Conservation (phyloP, 176 grass and related monocot genomes). For the Oryza rufipogon region DNA sequence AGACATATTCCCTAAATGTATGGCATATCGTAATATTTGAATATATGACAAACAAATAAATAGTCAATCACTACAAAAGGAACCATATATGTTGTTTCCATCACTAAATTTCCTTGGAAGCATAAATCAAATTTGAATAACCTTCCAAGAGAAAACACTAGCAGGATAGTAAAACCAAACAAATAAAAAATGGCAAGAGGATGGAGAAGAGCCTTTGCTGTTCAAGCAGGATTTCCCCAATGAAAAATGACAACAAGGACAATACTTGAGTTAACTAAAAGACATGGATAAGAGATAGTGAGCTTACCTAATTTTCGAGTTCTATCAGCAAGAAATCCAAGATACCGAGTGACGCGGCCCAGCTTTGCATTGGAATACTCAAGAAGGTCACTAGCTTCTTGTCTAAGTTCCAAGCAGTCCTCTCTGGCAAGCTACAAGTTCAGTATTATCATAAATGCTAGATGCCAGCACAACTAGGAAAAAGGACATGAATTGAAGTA, state of each 20-base stretch:
- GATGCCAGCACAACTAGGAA: constrained; percentile 28
- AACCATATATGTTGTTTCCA: constrained; percentile 21
- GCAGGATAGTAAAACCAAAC: not conserved
- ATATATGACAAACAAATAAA: not conserved
- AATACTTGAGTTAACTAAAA: constrained; percentile 31
- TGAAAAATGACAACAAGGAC: constrained; percentile 5
- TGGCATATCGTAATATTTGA: not conserved
- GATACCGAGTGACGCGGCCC: constrained; percentile 89
- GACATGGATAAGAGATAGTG: constrained; percentile 18
- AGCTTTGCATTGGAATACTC: constrained; percentile 98
- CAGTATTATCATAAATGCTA: constrained; percentile 37
- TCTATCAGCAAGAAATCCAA: constrained; percentile 96
- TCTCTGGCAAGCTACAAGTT: constrained; percentile 75
- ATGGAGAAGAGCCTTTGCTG: not conserved
- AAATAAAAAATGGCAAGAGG: constrained; percentile 18
- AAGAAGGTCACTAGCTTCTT: constrained; percentile 89
- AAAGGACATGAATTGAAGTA: constrained; percentile 24
- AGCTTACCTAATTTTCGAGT: constrained; percentile 88
- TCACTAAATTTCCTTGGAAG: constrained; percentile 11
- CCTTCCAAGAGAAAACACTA: not conserved
- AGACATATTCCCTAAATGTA: not conserved
- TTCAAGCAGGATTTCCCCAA: constrained; percentile 15
- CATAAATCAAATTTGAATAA: constrained; percentile 18
- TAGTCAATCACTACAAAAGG: not conserved
- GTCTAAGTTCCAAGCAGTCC: constrained; percentile 86